Evolutionary conservation across 768 basidiomycete species (phyloP).

Genomic region (Russula griseocarnosa): DNA sequence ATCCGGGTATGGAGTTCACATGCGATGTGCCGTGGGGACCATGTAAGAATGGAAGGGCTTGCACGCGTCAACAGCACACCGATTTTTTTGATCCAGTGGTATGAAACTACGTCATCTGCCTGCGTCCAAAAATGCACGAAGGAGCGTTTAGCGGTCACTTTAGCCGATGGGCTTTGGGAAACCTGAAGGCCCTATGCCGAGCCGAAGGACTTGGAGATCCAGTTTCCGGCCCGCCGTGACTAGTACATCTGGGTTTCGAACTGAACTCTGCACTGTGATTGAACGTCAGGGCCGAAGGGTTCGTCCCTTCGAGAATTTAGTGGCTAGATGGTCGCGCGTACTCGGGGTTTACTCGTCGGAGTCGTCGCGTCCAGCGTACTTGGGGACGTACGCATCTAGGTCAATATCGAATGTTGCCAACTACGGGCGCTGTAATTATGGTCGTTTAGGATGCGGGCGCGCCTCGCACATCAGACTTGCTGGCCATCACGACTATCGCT

Average conservation of each 20-base stretch:
- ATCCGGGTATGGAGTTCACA: neutral
- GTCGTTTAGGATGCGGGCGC: neutral
- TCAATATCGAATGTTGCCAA: neutral
- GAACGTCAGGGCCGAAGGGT: neutral
- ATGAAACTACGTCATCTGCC: neutral
- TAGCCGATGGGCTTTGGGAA: too few species aligned
- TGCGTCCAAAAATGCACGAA: neutral
- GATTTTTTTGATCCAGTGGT: neutral
- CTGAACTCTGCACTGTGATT: neutral
- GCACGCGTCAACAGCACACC: too few species aligned
- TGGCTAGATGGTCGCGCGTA: too few species aligned
- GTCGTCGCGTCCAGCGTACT: too few species aligned
- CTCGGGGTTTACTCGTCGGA: too few species aligned
- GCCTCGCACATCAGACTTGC: constrained; percentile 5
- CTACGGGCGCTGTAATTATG: neutral
- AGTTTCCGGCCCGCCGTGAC: neutral
- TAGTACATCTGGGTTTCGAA: neutral
- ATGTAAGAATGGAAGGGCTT: too few species aligned
- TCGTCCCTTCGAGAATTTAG: too few species aligned
- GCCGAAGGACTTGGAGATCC: neutral
- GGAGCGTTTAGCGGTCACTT: too few species aligned
- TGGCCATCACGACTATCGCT: neutral
- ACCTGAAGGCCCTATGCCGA: too few species aligned
- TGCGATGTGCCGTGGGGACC: too few species aligned
- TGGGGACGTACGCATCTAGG: neutral